Evolutionary conservation across 73 alveolate species (phyloP).

Genomic region (Symbiodinium pilosum): DNA sequence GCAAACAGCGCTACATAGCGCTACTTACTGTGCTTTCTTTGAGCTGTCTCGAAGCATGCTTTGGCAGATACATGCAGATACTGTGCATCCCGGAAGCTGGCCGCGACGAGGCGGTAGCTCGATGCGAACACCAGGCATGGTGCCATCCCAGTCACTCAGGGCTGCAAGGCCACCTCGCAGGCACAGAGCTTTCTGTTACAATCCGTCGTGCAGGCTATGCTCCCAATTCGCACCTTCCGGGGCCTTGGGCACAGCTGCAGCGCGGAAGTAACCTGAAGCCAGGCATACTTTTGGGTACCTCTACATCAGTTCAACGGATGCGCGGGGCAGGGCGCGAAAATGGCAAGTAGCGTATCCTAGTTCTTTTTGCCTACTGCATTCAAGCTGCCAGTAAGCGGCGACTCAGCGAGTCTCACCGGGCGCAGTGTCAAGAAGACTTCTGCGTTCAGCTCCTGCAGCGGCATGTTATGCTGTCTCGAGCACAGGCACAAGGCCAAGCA

Average conservation of each 20-base stretch:
- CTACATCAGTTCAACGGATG: no score
- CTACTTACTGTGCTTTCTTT: no score
- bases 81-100: constrained; percentile 26
- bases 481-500: no score
- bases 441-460: constrained; percentile 46
- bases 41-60: no score
- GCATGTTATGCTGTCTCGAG: no score
- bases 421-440: constrained; percentile 41
- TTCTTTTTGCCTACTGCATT: no score
- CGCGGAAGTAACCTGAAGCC: constrained; percentile 40
- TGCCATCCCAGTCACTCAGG: constrained; percentile 40
- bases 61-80: no score
- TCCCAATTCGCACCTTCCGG: background rate
- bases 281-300: no score
- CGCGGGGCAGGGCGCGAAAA: no score
- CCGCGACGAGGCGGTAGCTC: constrained; percentile 74
- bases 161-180: constrained; percentile 10
- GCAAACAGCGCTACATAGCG: no score
- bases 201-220: no score
- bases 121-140: constrained; percentile 32
- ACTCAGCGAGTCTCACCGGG: constrained; percentile 55
- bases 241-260: constrained; percentile 17
- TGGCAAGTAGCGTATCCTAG: no score
- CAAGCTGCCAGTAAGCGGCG: constrained; percentile 28
- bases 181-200: background rate